These are phyloP conservation scores for Puccinia novopanici DNA, from an alignment of 1,284 basidiomycete species.

Conservation along the genomic window DNA sequence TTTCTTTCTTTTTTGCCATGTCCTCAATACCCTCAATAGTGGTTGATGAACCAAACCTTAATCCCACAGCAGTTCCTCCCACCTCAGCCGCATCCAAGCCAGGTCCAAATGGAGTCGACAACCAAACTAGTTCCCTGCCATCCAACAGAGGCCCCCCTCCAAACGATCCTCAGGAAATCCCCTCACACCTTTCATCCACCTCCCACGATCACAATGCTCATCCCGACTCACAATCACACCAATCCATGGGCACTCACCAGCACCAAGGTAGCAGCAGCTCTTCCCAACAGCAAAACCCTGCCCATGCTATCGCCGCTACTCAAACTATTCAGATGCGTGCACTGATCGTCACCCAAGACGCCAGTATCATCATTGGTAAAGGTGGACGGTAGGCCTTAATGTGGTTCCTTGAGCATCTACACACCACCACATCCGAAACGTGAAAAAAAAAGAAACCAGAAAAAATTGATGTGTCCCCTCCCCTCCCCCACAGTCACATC, in stretches of 20 bases:
- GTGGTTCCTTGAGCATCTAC: not conserved
- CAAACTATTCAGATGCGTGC: conserved; percentile 58
- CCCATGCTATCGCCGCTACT: conserved; percentile 33
- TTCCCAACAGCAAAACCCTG: conserved; percentile 24
- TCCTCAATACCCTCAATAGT: conserved; percentile 20
- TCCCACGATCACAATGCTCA: conserved; percentile 18
- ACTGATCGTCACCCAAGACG: conserved; percentile 97
- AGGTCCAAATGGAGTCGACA: conserved; percentile 9
- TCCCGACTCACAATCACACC: conserved; percentile 18
- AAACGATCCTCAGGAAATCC: not conserved
- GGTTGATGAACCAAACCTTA: conserved; percentile 23
- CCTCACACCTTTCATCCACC: not conserved
- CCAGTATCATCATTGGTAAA: conserved; percentile 98
- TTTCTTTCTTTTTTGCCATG: not conserved
- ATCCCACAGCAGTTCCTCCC: conserved; percentile 9
- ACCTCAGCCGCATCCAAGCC: not conserved
- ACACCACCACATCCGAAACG: too few relatives aligned
- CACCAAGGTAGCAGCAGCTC: conserved; percentile 2
- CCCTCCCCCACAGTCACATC: conserved; percentile 70
- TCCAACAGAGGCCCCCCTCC: conserved; percentile 2
- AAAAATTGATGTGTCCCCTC: too few relatives aligned
- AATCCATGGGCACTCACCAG: conserved; percentile 6
- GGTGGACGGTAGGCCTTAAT: conserved; percentile 68
- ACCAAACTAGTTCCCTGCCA: not conserved
- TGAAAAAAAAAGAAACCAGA: too few relatives aligned